These are phyloP conservation scores for Biscogniauxia sp. DNA, from an alignment of 2,329 filamentous ascomycete genomes.

Conservation along the genomic window DNA sequence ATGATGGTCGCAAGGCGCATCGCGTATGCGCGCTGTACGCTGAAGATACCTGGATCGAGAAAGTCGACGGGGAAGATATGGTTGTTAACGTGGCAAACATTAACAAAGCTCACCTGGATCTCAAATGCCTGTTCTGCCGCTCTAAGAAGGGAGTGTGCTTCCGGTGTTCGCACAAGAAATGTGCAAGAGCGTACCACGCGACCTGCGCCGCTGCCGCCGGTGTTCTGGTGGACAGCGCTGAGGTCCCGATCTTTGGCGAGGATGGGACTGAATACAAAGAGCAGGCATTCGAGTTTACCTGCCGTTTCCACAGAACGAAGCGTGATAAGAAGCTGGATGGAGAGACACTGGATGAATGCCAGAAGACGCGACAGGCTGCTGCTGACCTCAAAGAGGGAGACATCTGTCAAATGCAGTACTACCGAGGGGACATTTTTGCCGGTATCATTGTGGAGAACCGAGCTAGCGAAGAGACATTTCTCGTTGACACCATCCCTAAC, in stretches of 20 bases:
- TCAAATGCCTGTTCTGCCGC: slow-evolving; percentile 93
- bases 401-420: slow-evolving; percentile 82
- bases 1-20: slow-evolving; percentile 84
- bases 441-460: slow-evolving; percentile 85
- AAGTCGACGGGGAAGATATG: slow-evolving; percentile 66
- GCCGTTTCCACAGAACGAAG: slow-evolving; percentile 89
- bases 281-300: slow-evolving; percentile 88
- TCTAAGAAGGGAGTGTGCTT: slow-evolving; percentile 95
- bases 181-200: slow-evolving; percentile 87
- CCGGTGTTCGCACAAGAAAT: slow-evolving; percentile 94
- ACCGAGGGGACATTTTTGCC: slow-evolving; percentile 84
- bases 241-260: slow-evolving; percentile 82
- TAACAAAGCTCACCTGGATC: slow-evolving; percentile 79
- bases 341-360: slow-evolving; percentile 67
- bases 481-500: slow-evolving; percentile 81
- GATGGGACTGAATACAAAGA: slow-evolving; percentile 92
- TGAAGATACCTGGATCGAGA: slow-evolving; percentile 84
- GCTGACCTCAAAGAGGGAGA: slow-evolving; percentile 67
- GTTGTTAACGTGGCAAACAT: slow-evolving; percentile 79
- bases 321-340: slow-evolving; percentile 73
- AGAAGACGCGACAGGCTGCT: slow-evolving; percentile 67
- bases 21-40: slow-evolving; percentile 87
- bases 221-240: slow-evolving; percentile 84
- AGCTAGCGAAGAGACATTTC: slow-evolving; percentile 67
- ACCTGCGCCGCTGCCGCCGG: slow-evolving; percentile 92